Evolutionary conservation across 768 basidiomycete species (phyloP).

Genomic region (Suillus americanus): DNA sequence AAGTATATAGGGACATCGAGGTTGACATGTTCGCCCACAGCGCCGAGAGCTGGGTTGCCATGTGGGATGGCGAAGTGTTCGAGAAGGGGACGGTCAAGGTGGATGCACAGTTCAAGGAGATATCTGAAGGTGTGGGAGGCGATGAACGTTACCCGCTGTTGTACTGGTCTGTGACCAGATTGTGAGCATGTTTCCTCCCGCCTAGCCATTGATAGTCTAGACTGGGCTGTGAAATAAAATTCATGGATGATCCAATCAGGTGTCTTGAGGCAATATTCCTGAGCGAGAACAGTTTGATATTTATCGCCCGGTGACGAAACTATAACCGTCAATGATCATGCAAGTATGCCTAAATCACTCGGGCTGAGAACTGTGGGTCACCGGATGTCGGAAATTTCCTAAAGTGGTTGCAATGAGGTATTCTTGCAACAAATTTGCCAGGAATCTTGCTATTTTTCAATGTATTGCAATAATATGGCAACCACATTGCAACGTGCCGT

Average conservation of each 20-base stretch:
- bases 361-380: background rate
- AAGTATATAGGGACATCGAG: background rate
- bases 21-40: conserved; percentile 30
- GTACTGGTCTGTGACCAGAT: background rate
- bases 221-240: background rate
- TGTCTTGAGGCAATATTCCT: background rate
- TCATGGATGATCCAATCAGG: background rate
- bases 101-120: background rate
- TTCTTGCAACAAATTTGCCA: too few relatives aligned
- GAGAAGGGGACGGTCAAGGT: conserved; percentile 33
- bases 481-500: too few relatives aligned
- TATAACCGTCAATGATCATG: background rate
- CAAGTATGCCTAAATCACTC: background rate
- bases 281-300: background rate
- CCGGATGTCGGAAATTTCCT: too few relatives aligned
- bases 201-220: background rate
- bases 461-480: too few relatives aligned
- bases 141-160: background rate
- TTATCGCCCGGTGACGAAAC: background rate
- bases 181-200: background rate
- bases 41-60: conserved; percentile 34
- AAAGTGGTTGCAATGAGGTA: too few relatives aligned
- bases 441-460: too few relatives aligned
- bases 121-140: background rate
- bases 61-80: conserved; percentile 41